Evolutionary conservation across 129 eudicot species (phyloP).

Genomic region (Chrysanthemum seticuspe): DNA sequence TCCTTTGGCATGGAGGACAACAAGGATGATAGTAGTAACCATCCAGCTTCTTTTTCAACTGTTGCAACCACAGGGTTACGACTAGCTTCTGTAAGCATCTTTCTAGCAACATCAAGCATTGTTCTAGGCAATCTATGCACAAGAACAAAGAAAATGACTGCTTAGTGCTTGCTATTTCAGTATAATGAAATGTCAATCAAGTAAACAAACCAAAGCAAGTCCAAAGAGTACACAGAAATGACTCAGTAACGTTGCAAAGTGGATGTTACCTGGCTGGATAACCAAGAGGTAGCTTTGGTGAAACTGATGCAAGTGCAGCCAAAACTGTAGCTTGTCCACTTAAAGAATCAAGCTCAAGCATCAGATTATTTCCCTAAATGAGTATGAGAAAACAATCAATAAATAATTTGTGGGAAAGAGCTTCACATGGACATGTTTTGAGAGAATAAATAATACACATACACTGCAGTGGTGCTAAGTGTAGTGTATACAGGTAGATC

Average conservation of each 20-base stretch:
- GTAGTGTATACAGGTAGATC: no score
- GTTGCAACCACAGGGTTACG: conserved; percentile 65
- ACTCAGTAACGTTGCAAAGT: neutral
- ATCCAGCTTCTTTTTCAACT: conserved; percentile 96
- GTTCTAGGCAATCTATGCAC: conserved; percentile 78
- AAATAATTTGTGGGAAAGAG: neutral
- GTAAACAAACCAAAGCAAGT: conserved; percentile 2
- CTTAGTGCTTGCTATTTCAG: neutral
- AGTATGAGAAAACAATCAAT: conserved; percentile 18
- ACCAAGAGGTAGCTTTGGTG: conserved; percentile 93
- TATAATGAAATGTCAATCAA: conserved; percentile 11
- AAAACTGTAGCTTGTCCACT: conserved; percentile 94
- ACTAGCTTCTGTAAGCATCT: conserved; percentile 77
- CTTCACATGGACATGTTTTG: neutral
- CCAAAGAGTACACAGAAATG: neutral
- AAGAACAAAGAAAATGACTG: conserved; percentile 23
- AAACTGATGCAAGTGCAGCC: conserved; percentile 90
- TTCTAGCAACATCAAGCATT: conserved; percentile 83
- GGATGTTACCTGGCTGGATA: conserved; percentile 80
- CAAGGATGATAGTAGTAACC: conserved; percentile 85
- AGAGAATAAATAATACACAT: neutral
- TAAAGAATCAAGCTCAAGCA: conserved; percentile 73
- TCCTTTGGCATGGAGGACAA: conserved; percentile 90
- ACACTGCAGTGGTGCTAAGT: no score
- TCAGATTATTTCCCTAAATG: conserved; percentile 69